A percentile compares a stretch with the other conserved stretches of the same genome.
Evolutionary conservation across 768 basidiomycete species (phyloP).

Genomic region (Mycena rebaudengoi): DNA sequence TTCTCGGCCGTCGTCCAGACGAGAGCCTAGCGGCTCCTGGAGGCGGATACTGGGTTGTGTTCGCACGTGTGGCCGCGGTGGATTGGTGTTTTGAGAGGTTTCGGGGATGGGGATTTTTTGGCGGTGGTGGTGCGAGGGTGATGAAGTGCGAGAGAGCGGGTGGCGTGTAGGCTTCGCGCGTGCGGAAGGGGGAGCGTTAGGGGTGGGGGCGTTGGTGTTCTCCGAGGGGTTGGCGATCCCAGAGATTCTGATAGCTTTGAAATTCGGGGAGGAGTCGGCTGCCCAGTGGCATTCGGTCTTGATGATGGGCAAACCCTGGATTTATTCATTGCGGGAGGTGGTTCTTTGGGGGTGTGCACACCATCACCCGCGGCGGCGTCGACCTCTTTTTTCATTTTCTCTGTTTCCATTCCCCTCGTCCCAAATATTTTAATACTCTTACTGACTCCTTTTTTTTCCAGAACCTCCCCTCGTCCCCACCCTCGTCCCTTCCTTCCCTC

Average conservation of each 20-base stretch:
- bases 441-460: background rate
- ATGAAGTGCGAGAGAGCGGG: background rate
- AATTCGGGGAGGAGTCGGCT: background rate
- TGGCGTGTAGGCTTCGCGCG: background rate
- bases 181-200: background rate
- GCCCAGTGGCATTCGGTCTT: background rate
- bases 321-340: background rate
- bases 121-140: background rate
- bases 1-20: background rate
- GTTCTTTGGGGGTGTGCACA: background rate
- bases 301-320: background rate
- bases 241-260: background rate
- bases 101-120: background rate
- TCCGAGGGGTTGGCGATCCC: background rate
- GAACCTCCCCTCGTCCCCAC: constrained; percentile 1
- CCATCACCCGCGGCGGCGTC: background rate
- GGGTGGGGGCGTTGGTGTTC: background rate
- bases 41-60: background rate
- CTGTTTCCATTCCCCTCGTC: background rate
- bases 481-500: constrained; percentile 22
- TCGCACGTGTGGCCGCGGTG: background rate
- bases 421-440: background rate
- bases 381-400: background rate
- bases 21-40: background rate
- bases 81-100: background rate